phyloP scores from a whole-genome alignment of 495 filamentous ascomycete species.

The Aspergillus indologenus region DNA sequence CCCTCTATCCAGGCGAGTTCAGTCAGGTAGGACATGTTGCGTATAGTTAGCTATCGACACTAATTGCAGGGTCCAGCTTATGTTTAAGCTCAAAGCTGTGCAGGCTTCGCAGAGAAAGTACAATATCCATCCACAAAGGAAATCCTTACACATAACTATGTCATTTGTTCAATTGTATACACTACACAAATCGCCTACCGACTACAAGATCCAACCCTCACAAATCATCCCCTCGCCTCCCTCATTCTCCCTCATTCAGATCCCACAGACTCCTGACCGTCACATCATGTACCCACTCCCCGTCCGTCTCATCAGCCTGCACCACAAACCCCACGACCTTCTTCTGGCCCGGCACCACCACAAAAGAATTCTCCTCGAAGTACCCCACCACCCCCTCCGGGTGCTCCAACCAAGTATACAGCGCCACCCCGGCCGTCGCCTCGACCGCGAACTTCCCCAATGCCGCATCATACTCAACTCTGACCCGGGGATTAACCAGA shows the following conservation, averaged over 20 bases:
- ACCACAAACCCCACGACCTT: slow-evolving; percentile 48
- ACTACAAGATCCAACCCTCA: too few species aligned
- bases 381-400: slow-evolving; percentile 54
- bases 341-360: slow-evolving; percentile 52
- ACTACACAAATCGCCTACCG: too few species aligned
- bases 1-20: too few species aligned
- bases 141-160: too few species aligned
- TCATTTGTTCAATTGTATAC: too few species aligned
- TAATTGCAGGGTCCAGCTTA: too few species aligned
- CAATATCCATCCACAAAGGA: too few species aligned
- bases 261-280: slow-evolving; percentile 64
- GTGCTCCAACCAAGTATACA: slow-evolving; percentile 68
- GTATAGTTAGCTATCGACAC: too few species aligned
- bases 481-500: slow-evolving; percentile 55
- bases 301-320: slow-evolving; percentile 45
- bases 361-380: slow-evolving; percentile 62
- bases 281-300: slow-evolving; percentile 52
- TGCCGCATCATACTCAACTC: slow-evolving; percentile 37
- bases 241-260: slow-evolving; percentile 44
- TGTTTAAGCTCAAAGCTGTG: too few species aligned
- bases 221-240: not conserved
- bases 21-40: too few species aligned
- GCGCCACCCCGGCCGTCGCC: slow-evolving; percentile 55
- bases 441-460: slow-evolving; percentile 52
- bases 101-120: too few species aligned